Percentiles rank a stretch among this genome's conserved stretches.
These are phyloP conservation scores for Phytophthora podocarpi DNA, from an alignment of 352 stramenopile species.

Conservation along the genomic window DNA sequence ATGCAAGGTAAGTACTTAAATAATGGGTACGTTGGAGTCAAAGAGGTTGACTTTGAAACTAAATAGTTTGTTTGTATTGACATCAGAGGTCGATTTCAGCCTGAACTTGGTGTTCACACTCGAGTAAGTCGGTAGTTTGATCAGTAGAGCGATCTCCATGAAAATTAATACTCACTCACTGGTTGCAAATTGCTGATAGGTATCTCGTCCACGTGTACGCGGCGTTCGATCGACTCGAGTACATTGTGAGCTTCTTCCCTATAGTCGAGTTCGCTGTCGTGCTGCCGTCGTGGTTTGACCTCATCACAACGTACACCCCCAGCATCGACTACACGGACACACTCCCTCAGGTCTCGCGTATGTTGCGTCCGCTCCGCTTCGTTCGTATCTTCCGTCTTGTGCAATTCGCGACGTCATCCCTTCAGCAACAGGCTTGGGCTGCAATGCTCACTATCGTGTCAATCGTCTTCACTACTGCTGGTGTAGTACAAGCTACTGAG, in stretches of 20 bases:
- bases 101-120: constrained; percentile 72
- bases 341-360: constrained; percentile 31
- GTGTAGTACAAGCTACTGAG: constrained; percentile 72
- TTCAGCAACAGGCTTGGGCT: constrained; percentile 70
- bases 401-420: constrained; percentile 72
- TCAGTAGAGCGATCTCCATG: too few species aligned
- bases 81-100: constrained; percentile 55
- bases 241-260: constrained; percentile 53
- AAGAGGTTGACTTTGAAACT: neutral
- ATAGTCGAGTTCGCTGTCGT: constrained; percentile 67
- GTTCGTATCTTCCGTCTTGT: constrained; percentile 75
- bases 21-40: too few species aligned
- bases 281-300: constrained; percentile 62
- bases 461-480: constrained; percentile 73
- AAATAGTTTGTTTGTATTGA: neutral
- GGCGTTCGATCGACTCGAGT: constrained; percentile 66
- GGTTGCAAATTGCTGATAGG: too few species aligned
- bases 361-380: constrained; percentile 67
- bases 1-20: constrained; percentile 47
- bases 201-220: constrained; percentile 68
- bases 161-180: too few species aligned
- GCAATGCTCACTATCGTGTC: constrained; percentile 69
- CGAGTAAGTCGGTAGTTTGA: constrained; percentile 62
- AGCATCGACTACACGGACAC: constrained; percentile 26
- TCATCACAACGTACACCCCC: constrained; percentile 19